Base-by-base conservation (phyloP, 352 stramenopile genomes). In the Aphanomyces euteiches region DNA sequence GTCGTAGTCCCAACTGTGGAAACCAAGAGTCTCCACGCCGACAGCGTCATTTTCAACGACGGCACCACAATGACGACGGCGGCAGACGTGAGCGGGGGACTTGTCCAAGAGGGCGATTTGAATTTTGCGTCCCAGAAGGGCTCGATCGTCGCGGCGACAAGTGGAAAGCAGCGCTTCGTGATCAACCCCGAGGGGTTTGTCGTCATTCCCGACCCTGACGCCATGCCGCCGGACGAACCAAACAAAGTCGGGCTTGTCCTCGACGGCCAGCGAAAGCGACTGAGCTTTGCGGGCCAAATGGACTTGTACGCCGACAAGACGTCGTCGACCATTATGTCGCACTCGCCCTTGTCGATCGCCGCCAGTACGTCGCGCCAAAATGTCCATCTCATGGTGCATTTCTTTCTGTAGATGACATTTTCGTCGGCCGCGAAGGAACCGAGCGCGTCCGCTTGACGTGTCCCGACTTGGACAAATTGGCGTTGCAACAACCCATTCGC, bases 61-160 rank as follows among this genome's bases (percentile, higher is more conserved):
- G 86, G 83, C 1, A 89, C 83, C 1, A 74, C 87, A 28, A 94
- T 92, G 86, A 92, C 86, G 5, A 92, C 84, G 5, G 86, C 86
- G 8, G 84, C 83, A 5, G 90, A 90, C 45, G 80, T 85, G 57
- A 89, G 83, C 7, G 84, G 84, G n/a, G 83, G 86, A 7, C 75
- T 92, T n/a, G 89, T 86, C 53, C 82, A 90, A 63, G 73, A 83
- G 7, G 84, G 86, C 1, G 84, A 92, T 43, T 56, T 94, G 36
- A 94, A 94, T 59, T 68, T 94, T 4, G 82, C 90, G 3, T 92
- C 84, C 8, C 79, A 80, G 53, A 80, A 78, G 7, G 86, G 84
- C n/a, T 77, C 81, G 8, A 79, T 94, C 0, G 69, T 87, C 19
- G 70, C 85, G 45, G 91, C 84, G 37, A 82, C 83, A 34, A 82